phyloP scores from a whole-genome alignment of 345 rosid genomes.

The Acer saccharum region DNA sequence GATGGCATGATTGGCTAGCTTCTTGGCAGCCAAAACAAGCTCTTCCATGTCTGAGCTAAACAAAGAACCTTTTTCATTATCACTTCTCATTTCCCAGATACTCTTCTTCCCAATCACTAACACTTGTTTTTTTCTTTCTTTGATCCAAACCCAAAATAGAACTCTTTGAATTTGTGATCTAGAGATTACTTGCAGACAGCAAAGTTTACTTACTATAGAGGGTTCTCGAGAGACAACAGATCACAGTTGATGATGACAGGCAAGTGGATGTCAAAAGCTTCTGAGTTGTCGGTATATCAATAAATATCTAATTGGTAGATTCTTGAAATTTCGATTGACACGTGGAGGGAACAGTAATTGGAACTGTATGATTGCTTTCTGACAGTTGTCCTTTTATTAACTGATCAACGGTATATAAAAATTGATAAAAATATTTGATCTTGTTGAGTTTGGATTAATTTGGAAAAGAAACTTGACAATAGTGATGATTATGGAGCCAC shows the following conservation, averaged over 20 bases:
- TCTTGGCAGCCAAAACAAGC: slow-evolving; percentile 40
- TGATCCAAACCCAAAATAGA: not conserved
- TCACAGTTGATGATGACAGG: not conserved
- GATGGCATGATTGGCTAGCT: slow-evolving; percentile 42
- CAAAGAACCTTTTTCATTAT: slow-evolving; percentile 20
- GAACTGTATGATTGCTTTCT: not conserved
- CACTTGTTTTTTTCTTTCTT: not conserved
- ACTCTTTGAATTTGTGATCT: too few relatives aligned
- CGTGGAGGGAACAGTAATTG: not conserved
- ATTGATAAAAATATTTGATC: not conserved
- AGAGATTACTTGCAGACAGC: not conserved
- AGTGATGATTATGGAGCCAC: too few relatives aligned
- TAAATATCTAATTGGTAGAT: too few relatives aligned
- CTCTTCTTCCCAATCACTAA: slow-evolving; percentile 23
- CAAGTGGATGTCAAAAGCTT: not conserved
- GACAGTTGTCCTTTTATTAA: not conserved
- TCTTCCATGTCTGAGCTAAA: slow-evolving; percentile 39
- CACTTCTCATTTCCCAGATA: slow-evolving; percentile 29
- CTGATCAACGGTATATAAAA: not conserved
- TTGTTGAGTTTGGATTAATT: not conserved
- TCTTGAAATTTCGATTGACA: not conserved
- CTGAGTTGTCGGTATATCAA: not conserved
- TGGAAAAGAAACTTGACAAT: not conserved
- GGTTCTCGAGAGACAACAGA: not conserved
- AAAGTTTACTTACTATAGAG: not conserved